A percentile compares a stretch with the other conserved stretches of the same genome.
Evolutionary conservation across 225 moss, liverwort and hornwort genomes (phyloP).

Genomic region (Pleurozium schreberi): DNA sequence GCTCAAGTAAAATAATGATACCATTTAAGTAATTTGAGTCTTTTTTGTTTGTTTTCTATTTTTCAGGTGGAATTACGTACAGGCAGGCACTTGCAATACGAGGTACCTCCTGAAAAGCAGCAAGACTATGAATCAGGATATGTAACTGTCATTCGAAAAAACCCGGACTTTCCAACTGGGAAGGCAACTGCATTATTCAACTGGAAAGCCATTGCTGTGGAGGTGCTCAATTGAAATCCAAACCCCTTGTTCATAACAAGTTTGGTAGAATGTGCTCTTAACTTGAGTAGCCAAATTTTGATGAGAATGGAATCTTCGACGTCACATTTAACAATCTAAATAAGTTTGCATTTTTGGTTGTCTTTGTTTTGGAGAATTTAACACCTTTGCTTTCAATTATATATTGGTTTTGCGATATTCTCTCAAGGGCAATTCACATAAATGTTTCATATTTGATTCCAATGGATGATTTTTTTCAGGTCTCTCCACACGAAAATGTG

Average conservation of each 20-base stretch:
- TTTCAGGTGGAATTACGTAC: background rate
- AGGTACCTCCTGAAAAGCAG: background rate
- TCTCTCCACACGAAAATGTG: background rate
- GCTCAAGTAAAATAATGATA: too few species aligned
- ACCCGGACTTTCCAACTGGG: background rate
- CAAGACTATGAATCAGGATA: background rate
- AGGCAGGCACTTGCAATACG: background rate
- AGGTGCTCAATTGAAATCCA: background rate
- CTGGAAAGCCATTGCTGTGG: slow-evolving; percentile 5
- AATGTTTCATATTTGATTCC: background rate
- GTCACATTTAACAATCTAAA: background rate
- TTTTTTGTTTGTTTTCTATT: background rate
- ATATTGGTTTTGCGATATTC: background rate
- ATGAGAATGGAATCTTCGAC: background rate
- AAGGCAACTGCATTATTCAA: slow-evolving; percentile 4
- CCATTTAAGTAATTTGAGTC: background rate
- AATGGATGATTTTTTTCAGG: background rate
- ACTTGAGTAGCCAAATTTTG: background rate
- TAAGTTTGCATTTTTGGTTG: background rate
- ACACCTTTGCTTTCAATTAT: background rate
- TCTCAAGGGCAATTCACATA: background rate
- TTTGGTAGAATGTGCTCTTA: too few species aligned
- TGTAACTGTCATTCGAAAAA: background rate
- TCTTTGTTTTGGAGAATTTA: background rate
- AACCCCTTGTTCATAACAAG: background rate